A percentile compares a stretch with the other conserved stretches of the same genome.
phyloP scores from a whole-genome alignment of 2,329 filamentous ascomycete species.

The Arthrinium phaeospermum region DNA sequence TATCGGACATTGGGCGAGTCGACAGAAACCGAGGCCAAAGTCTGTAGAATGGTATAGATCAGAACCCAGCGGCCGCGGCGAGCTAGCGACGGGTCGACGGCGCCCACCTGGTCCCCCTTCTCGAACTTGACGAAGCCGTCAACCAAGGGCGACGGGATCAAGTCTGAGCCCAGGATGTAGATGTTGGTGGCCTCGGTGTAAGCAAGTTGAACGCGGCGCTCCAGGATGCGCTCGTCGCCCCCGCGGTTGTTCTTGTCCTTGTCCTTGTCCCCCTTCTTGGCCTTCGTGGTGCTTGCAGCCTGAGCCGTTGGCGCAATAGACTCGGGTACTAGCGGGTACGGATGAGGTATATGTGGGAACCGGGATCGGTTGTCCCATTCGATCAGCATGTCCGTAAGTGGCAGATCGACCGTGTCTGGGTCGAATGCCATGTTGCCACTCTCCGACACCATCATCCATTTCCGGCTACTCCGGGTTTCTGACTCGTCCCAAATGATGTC shows the following conservation, averaged over 20 bases:
- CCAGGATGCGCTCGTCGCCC: constrained; percentile 38
- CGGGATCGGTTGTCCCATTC: constrained; percentile 67
- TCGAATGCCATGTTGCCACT: constrained; percentile 53
- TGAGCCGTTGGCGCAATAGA: constrained; percentile 45
- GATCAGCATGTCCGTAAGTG: constrained; percentile 70
- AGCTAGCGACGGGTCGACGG: constrained; percentile 59
- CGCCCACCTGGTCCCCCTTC: constrained; percentile 55
- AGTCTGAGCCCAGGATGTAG: constrained; percentile 58
- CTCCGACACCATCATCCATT: constrained; percentile 63
- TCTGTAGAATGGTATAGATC: constrained; percentile 65
- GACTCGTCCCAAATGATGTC: constrained; percentile 69
- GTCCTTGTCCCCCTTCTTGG: constrained; percentile 36
- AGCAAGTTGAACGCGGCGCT: constrained; percentile 59
- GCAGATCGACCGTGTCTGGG: constrained; percentile 58
- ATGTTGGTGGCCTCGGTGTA: constrained; percentile 67
- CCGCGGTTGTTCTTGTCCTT: constrained; percentile 30
- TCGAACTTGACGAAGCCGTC: constrained; percentile 63
- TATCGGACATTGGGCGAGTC: constrained; percentile 61
- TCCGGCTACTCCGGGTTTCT: constrained; percentile 64
- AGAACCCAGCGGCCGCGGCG: constrained; percentile 66
- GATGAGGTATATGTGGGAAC: constrained; percentile 70
- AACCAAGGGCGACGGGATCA: constrained; percentile 58
- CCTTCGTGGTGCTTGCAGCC: constrained; percentile 24
- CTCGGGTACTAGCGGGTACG: constrained; percentile 68
- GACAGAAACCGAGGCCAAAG: constrained; percentile 62